Percentiles rank a stretch among this genome's conserved stretches.
These are phyloP conservation scores for Suillus subluteus DNA, from an alignment of 768 basidiomycete genomes.

Conservation along the genomic window DNA sequence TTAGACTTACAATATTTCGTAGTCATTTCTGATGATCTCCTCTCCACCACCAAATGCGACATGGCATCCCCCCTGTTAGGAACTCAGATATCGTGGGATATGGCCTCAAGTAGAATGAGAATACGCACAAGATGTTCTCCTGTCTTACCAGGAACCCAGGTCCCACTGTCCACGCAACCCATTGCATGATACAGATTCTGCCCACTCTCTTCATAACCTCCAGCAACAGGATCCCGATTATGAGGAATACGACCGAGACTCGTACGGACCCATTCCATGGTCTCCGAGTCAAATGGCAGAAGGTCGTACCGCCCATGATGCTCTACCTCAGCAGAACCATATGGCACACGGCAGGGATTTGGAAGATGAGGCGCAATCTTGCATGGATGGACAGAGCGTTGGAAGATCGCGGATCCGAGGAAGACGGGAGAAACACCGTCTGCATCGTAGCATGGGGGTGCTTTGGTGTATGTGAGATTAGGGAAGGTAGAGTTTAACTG, in stretches of 20 bases:
- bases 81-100: not conserved
- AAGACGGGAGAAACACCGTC: conserved; percentile 64
- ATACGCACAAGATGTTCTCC: conserved; percentile 65
- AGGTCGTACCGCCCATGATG: conserved; percentile 76
- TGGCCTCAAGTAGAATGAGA: not conserved
- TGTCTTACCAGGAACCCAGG: conserved; percentile 74
- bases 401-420: conserved; percentile 74
- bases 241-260: conserved; percentile 61
- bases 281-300: conserved; percentile 63
- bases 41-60: conserved; percentile 45
- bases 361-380: conserved; percentile 71
- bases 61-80: conserved; percentile 43
- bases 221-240: conserved; percentile 64
- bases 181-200: conserved; percentile 70
- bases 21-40: conserved; percentile 40
- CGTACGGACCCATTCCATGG: conserved; percentile 78
- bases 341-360: conserved; percentile 58
- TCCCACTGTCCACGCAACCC: conserved; percentile 46
- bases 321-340: conserved; percentile 59
- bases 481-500: conserved; percentile 46
- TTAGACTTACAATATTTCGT: conserved; percentile 46
- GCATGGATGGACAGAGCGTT: conserved; percentile 76
- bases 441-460: conserved; percentile 57
- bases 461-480: conserved; percentile 42
- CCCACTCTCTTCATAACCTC: conserved; percentile 75